Evolutionary conservation across 257 asterid genomes (phyloP), one percentile per base, ranked within the genome.

Genomic region (Thymus mandschuricus): DNA sequence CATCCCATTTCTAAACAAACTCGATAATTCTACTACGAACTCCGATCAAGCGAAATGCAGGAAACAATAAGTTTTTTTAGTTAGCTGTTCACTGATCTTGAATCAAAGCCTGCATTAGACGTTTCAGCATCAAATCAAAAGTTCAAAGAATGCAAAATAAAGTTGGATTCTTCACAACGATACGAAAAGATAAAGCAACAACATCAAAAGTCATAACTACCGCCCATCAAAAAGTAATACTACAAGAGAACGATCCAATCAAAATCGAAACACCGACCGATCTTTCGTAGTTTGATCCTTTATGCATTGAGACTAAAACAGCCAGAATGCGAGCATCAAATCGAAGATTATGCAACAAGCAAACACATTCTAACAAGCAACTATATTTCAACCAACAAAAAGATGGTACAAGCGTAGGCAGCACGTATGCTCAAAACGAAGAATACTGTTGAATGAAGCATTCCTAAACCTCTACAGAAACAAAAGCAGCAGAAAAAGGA

Each of bases 381-480:
- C 68, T 12, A 59, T 33, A 8, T 41, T 40, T 72, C 33, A 58
- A 74, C 69, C 71, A 34, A 50, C 73, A 31, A 6, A 6, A 54
- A 54, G 49, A 57, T 82, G 65, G 79, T 43, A 51, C 41, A 69
- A 56, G 46, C 75, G 70, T 60, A 75, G 76, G 63, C 13, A 52
- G 75, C 43, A 74, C 75, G 75, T 76, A 60, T 70, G 57, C 75
- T 49, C 27, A 68, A 79, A 69, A 71, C 64, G 75, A 72, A 80
- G 87, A 66, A 78, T 73, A 83, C 84, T 78, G 81, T 77, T 73
- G 59, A 73, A 62, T 69, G 81, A 84, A 84, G 93, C 84, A 87
- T 38, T 38, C 41, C 41, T 75, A 73, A 81, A 81, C 80, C 72
- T 72, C 74, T 81, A 91, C 78, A 70, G 73, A 76, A 21, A 45